Evolutionary conservation across 257 asterid genomes (phyloP).

Genomic region (Fraxinus excelsior): DNA sequence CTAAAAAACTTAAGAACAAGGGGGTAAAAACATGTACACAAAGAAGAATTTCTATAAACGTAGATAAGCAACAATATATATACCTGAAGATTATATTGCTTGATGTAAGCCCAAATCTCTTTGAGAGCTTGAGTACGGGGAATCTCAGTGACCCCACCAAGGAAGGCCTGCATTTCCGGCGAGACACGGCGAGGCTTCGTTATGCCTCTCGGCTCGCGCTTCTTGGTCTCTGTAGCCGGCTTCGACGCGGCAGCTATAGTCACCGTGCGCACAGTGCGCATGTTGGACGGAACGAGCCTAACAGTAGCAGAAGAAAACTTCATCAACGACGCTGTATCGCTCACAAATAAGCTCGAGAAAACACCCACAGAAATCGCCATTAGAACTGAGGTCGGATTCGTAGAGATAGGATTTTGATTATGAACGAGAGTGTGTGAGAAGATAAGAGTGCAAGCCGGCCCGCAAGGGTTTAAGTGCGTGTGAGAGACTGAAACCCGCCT

Average conservation of each 20-base stretch:
- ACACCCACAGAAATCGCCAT: slow-evolving; percentile 64
- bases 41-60: slow-evolving; percentile 8
- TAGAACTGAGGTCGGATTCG: not conserved
- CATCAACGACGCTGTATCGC: slow-evolving; percentile 35
- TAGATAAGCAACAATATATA: slow-evolving; percentile 2
- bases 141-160: slow-evolving; percentile 81
- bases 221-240: slow-evolving; percentile 68
- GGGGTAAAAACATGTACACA: not conserved
- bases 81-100: slow-evolving; percentile 81
- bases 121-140: slow-evolving; percentile 81
- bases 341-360: slow-evolving; percentile 40
- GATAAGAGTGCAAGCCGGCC: too few relatives aligned
- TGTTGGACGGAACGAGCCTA: slow-evolving; percentile 31
- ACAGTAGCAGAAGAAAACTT: slow-evolving; percentile 25
- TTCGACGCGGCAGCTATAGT: slow-evolving; percentile 52
- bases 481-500: not conserved
- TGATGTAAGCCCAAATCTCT: slow-evolving; percentile 86
- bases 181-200: slow-evolving; percentile 90
- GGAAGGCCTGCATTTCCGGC: slow-evolving; percentile 83
- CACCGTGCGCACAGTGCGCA: slow-evolving; percentile 40
- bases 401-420: not conserved
- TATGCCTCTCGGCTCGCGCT: slow-evolving; percentile 79
- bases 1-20: not conserved
- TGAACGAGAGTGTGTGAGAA: not conserved
- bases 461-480: not conserved